These are phyloP conservation scores for Celoporthe dispersa DNA, from an alignment of 2,329 filamentous ascomycete species.

Conservation along the genomic window DNA sequence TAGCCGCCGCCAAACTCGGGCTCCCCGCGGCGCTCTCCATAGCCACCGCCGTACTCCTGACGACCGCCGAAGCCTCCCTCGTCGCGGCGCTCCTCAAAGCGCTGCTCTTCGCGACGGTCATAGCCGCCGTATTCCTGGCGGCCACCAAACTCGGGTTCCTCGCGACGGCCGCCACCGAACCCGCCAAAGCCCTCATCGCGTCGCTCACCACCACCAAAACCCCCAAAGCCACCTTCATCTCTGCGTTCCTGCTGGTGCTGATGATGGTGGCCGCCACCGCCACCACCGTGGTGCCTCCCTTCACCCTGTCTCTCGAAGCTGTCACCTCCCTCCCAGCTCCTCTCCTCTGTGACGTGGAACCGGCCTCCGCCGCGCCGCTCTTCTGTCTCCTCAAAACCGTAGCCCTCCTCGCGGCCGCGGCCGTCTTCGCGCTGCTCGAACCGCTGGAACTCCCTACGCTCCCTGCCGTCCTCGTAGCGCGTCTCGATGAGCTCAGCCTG, in stretches of 20 bases:
- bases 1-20: slow-evolving; percentile 20
- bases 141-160: slow-evolving; percentile 35
- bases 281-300: slow-evolving; percentile 36
- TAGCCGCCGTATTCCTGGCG: slow-evolving; percentile 22
- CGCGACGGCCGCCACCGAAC: slow-evolving; percentile 34
- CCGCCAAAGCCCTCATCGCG: slow-evolving; percentile 34
- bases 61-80: slow-evolving; percentile 29
- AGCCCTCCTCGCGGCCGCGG: slow-evolving; percentile 46
- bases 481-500: slow-evolving; percentile 65
- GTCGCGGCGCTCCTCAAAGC: slow-evolving; percentile 20
- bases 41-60: slow-evolving; percentile 30
- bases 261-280: slow-evolving; percentile 18
- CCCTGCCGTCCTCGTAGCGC: slow-evolving; percentile 60
- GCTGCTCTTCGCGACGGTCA: slow-evolving; percentile 34
- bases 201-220: slow-evolving; percentile 36
- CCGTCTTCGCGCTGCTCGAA: slow-evolving; percentile 60
- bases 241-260: slow-evolving; percentile 33
- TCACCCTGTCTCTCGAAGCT: slow-evolving; percentile 36
- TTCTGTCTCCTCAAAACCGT: slow-evolving; percentile 62
- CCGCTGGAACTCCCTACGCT: slow-evolving; percentile 63
- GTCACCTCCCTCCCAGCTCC: slow-evolving; percentile 44
- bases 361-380: slow-evolving; percentile 59
- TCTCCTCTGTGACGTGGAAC: slow-evolving; percentile 63
- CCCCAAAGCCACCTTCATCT: background rate
- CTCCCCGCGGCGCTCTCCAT: slow-evolving; percentile 32